Base-by-base conservation (phyloP, 2,329 filamentous ascomycete genomes). In the Aspergillus caelatus region DNA sequence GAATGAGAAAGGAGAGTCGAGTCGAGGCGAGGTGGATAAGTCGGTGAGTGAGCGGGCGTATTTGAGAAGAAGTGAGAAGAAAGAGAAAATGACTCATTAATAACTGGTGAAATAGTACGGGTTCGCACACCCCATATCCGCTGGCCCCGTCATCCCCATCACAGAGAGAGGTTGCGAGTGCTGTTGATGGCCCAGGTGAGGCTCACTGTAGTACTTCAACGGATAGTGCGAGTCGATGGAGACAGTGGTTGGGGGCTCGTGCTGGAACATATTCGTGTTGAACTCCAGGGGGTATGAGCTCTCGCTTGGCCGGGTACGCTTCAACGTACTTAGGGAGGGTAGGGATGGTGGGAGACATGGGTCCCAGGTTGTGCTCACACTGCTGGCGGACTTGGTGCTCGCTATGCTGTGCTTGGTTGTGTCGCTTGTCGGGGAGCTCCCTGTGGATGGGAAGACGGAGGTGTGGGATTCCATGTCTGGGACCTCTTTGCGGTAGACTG, bases 101-200 rank as follows among this genome's bases (percentile, higher is more conserved):
- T 69, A 74, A 55, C 70, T 72, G 23, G 68, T 65, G 59, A 73
- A 75, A 61, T 74, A 74, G 48, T 74, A 75, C 6, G 72, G 73
- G 23, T 71, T 66, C 9, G 62, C 56, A 50, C 66, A 72, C 2
- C 60, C 60, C 10, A 67, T 66, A 73, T 64, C 66, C 2, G 64
- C 16, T 23, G 43, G 16, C 7, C 67, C 69, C 2, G 67, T 60
- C 5, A 69, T 60, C 12, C 65, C 61, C 10, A 63, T 62, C 30
- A 65, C 36, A 53, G 71, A 57, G 28, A 66, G 53, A 21, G 62
- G 56, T 14, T 48, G 50, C n/a, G 62, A 54, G 14, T 48, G 60
- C 28, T 67, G 67, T 4, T 43, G 53, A 34, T 52, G 66, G 8
- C 61, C 52, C 39, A 62, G n/a, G 53, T 63, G 60, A 4, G 64